Evolutionary conservation across 1,284 basidiomycete genomes (phyloP).

Genomic region (Malassezia caprae): DNA sequence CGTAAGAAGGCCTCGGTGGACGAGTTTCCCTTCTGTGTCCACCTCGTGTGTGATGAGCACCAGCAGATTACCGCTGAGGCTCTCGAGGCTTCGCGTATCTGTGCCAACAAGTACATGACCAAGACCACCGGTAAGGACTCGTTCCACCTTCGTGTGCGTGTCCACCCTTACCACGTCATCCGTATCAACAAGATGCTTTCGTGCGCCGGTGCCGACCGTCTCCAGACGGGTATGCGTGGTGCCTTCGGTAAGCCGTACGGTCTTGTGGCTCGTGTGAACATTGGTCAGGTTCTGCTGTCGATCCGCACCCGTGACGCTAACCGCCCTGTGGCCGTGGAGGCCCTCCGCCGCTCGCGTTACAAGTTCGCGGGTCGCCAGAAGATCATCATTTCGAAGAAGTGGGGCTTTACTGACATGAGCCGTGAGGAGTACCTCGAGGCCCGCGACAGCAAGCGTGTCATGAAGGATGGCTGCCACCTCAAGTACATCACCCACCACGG

Average conservation of each 20-base stretch:
- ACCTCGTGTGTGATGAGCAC: conserved; percentile 95
- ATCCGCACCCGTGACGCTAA: conserved; percentile 86
- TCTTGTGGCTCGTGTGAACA: conserved; percentile 85
- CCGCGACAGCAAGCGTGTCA: conserved; percentile 60
- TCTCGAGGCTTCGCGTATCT: conserved; percentile 95
- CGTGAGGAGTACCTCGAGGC: conserved; percentile 79
- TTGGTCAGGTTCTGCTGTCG: conserved; percentile 92
- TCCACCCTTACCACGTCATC: conserved; percentile 96
- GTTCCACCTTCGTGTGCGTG: conserved; percentile 94
- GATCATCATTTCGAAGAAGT: conserved; percentile 67
- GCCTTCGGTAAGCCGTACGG: conserved; percentile 99
- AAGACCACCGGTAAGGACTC: conserved; percentile 97
- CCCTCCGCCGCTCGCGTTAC: conserved; percentile 75
- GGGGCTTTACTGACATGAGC: conserved; percentile 87
- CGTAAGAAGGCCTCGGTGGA: conserved; percentile 82
- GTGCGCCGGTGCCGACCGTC: conserved; percentile 93
- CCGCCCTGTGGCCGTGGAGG: conserved; percentile 83
- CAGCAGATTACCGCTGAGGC: conserved; percentile 94
- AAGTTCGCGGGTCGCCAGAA: conserved; percentile 99
- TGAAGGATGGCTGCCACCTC: conserved; percentile 46
- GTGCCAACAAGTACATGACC: conserved; percentile 98
- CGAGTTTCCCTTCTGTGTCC: conserved; percentile 75
- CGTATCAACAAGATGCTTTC: conserved; percentile 99
- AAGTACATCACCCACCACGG: conserved; percentile 48
- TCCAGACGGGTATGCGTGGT: conserved; percentile 97